Evolutionary conservation across 306 rosid genomes (phyloP), one percentile per base, ranked within the genome.

Genomic region (Casuarina glauca): DNA sequence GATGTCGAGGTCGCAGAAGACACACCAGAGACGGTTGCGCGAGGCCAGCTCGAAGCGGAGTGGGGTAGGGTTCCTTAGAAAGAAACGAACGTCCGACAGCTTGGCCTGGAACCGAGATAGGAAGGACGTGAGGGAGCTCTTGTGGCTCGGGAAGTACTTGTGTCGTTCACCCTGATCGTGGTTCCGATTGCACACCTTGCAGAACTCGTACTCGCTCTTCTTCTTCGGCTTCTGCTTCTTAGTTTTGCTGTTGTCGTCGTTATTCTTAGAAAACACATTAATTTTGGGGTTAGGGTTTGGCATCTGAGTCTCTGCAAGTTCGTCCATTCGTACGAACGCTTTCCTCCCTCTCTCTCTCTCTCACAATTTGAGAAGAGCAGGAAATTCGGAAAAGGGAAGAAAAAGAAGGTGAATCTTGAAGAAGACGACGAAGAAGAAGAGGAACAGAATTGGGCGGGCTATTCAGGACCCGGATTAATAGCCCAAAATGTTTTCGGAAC

Each of bases 81-180:
- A 91, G 82, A 81, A 79, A 70, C 87, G 84, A 60, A 92, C 82
- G 42, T 94, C 89, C 53, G 95, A 74, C 48, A 89, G 82, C 80
- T 92, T 95, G 71, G 82, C 11, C 17, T 82, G 89, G 83, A 94
- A 89, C 20, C 96, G 93, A 50, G 93, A 87, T 38, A 94, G 87
- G 86, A 94, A 90, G 76, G 79, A 11, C 8, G 96, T 83, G 58
- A 95, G 97, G 70, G 95, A 83, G 57, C 81, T 89, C 78, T 84
- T 88, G 87, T 95, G 98, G 85, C 78, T 81, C 9, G 97, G 98
- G 39, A 90, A 89, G 89, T 94, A 90, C 89, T 88, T 94, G 82
- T 94, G 98, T 73, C 90, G 90, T 74, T 80, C 84, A 43, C 97
- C 95, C 79, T 91, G 97, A 69, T 95, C 75, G 77, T 92, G 93